Conservation (phyloP, 2,329 filamentous ascomycete species). For the Aspergillaceae sp. region DNA sequence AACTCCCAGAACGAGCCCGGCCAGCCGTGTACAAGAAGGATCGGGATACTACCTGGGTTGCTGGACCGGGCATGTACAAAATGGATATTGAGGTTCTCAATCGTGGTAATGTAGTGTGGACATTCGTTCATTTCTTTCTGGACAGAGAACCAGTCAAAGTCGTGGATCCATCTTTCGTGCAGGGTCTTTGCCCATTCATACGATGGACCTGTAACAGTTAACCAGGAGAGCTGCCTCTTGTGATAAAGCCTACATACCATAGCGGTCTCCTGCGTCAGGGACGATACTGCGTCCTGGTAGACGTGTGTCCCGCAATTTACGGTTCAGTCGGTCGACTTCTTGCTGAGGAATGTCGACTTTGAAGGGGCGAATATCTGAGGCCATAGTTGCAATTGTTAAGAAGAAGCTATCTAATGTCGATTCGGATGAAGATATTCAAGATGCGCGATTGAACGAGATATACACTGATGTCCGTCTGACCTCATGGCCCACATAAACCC, state of each 20-base stretch:
- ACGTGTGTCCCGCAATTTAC: conserved; percentile 5
- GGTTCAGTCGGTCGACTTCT: conserved; percentile 4
- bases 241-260: neutral
- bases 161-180: neutral
- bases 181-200: conserved; percentile 3
- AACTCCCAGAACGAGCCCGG: conserved; percentile 7
- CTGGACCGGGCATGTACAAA: conserved; percentile 1
- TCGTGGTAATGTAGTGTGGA: neutral
- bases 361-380: neutral
- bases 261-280: neutral
- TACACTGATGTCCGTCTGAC: too few species aligned
- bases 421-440: too few species aligned
- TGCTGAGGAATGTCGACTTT: conserved; percentile 1
- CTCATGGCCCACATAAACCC: too few species aligned
- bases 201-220: neutral
- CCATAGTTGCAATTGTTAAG: too few species aligned
- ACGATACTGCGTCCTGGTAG: conserved; percentile 4
- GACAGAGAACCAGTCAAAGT: conserved; percentile 3
- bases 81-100: conserved; percentile 3
- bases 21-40: conserved; percentile 6
- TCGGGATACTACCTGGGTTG: conserved; percentile 1
- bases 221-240: too few species aligned
- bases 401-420: too few species aligned
- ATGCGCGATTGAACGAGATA: too few species aligned
- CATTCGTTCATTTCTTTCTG: conserved; percentile 2